Percentiles rank a stretch among this genome's conserved stretches.
phyloP scores from a whole-genome alignment of 1,139 yeast genomes.

The Diutina sp. region DNA sequence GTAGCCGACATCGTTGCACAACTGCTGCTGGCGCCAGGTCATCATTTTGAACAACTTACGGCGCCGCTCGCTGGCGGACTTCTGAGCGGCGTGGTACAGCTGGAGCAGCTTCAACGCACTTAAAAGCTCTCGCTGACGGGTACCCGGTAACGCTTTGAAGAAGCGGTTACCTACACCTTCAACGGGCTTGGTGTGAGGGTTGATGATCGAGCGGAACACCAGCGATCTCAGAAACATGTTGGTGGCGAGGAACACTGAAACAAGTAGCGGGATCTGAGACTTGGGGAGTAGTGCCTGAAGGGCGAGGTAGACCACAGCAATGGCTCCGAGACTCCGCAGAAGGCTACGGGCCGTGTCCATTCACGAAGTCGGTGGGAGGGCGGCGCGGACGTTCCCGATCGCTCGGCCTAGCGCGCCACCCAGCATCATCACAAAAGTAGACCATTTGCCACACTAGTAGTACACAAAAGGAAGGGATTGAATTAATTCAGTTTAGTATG shows the following conservation, averaged over 20 bases:
- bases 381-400: background rate
- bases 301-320: constrained; percentile 7
- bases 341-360: background rate
- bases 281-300: constrained; percentile 5
- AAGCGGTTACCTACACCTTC: background rate
- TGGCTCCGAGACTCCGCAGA: background rate
- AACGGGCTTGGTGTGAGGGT: background rate
- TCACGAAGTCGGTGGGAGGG: background rate
- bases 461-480: too few species aligned
- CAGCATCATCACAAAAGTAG: background rate
- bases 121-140: constrained; percentile 19
- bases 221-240: constrained; percentile 16
- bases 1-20: constrained; percentile 45
- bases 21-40: constrained; percentile 42
- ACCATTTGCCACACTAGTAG: background rate
- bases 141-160: constrained; percentile 4
- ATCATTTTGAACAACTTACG: constrained; percentile 32
- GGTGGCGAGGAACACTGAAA: constrained; percentile 17
- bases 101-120: constrained; percentile 41
- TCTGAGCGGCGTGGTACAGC: constrained; percentile 27
- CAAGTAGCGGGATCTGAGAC: constrained; percentile 17
- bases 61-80: constrained; percentile 32
- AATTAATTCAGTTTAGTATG: too few species aligned
- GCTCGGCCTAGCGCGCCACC: background rate
- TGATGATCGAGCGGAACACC: constrained; percentile 5